A percentile compares a stretch with the other conserved stretches of the same genome.
phyloP scores from a whole-genome alignment of 352 stramenopile species.

The Phytopythium montanum region DNA sequence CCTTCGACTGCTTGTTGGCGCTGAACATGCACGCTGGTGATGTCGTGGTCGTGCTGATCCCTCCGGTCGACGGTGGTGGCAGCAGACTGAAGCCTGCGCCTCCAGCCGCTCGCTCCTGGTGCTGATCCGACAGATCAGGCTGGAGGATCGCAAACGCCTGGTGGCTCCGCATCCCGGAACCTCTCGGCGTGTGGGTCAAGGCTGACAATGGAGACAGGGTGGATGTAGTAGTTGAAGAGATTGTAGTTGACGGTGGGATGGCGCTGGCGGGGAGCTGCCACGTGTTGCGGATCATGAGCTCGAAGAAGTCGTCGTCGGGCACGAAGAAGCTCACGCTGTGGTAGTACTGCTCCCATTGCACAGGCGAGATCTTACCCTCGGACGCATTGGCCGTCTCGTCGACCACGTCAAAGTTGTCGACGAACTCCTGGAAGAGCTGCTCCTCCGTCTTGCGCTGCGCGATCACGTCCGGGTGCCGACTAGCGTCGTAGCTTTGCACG shows the following conservation, averaged over 20 bases:
- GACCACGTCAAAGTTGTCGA: constrained; percentile 72
- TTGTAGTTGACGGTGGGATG: neutral
- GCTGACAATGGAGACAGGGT: neutral
- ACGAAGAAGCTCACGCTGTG: constrained; percentile 87
- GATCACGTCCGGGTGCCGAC: constrained; percentile 72
- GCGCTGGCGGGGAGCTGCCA: constrained; percentile 47
- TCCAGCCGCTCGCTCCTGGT: constrained; percentile 14
- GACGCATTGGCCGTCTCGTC: constrained; percentile 10
- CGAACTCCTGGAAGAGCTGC: constrained; percentile 69
- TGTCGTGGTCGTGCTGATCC: neutral
- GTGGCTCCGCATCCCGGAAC: constrained; percentile 41
- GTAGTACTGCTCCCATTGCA: constrained; percentile 85
- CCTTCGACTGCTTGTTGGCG: constrained; percentile 48
- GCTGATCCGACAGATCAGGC: constrained; percentile 45
- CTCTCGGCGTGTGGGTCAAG: constrained; percentile 16
- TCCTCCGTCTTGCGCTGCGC: constrained; percentile 46
- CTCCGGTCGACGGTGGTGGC: neutral
- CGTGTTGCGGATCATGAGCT: constrained; percentile 86
- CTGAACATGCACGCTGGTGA: constrained; percentile 14
- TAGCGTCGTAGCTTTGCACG: constrained; percentile 63
- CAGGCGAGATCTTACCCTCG: constrained; percentile 31
- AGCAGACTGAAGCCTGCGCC: constrained; percentile 1
- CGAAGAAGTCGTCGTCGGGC: constrained; percentile 88
- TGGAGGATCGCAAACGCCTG: constrained; percentile 63
- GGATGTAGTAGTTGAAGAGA: neutral